Evolutionary conservation across 2,329 filamentous ascomycete genomes (phyloP).

Genomic region (Raffaelea albimanens): DNA sequence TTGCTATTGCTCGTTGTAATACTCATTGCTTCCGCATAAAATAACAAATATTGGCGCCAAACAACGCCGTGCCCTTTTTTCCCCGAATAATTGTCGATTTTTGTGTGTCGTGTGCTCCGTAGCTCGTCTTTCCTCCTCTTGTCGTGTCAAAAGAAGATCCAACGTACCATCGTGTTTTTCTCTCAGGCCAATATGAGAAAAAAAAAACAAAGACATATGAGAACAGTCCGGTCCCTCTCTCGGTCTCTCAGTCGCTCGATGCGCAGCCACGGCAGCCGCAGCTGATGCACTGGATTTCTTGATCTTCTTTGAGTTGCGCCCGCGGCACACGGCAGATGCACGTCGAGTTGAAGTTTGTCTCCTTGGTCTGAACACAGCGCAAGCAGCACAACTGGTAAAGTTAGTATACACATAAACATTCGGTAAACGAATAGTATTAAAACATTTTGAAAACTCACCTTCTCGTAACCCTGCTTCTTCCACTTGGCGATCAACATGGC

Average conservation of each 20-base stretch:
- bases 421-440: background rate
- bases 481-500: slow-evolving; percentile 95
- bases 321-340: slow-evolving; percentile 94
- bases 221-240: too few relatives aligned
- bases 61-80: too few relatives aligned
- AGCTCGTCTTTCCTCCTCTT: too few relatives aligned
- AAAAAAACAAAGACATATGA: background rate
- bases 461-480: slow-evolving; percentile 99
- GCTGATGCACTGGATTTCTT: slow-evolving; percentile 86
- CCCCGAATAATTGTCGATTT: too few relatives aligned
- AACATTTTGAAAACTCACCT: slow-evolving; percentile 54
- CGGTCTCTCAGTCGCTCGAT: slow-evolving; percentile 41
- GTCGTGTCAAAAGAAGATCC: background rate
- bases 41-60: too few relatives aligned
- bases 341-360: slow-evolving; percentile 97
- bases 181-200: too few relatives aligned
- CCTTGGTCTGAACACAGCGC: slow-evolving; percentile 96
- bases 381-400: slow-evolving; percentile 71
- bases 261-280: slow-evolving; percentile 90
- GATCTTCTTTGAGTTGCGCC: slow-evolving; percentile 79
- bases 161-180: background rate
- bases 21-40: too few relatives aligned
- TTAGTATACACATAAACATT: slow-evolving; percentile 15
- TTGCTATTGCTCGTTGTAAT: too few relatives aligned
- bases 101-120: too few relatives aligned